Conservation (phyloP, 1,139 yeast species). For the Pneumocystis wakefieldiae region DNA sequence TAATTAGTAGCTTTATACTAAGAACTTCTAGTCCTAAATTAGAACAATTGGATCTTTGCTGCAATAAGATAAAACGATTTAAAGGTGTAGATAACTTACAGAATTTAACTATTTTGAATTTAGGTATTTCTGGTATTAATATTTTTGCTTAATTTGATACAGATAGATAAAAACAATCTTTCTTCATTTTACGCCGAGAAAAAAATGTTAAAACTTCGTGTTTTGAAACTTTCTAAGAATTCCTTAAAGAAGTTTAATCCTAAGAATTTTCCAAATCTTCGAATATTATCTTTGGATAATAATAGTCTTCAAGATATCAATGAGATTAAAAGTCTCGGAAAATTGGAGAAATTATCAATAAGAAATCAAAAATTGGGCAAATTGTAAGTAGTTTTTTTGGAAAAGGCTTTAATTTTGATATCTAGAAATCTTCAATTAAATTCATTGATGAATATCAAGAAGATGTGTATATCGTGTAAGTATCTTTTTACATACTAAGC, state of each 20-base stretch:
- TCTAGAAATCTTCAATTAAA: not conserved
- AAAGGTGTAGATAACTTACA: constrained; percentile 17
- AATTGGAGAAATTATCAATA: constrained; percentile 14
- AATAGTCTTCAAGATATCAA: constrained; percentile 15
- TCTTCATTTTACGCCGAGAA: constrained; percentile 5
- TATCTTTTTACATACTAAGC: constrained; percentile 15
- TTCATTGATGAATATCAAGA: constrained; percentile 2
- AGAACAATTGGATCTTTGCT: constrained; percentile 18
- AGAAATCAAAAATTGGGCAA: constrained; percentile 12
- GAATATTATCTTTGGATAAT: constrained; percentile 18
- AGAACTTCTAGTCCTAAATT: constrained; percentile 13
- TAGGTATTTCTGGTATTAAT: constrained; percentile 8
- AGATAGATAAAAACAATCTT: constrained; percentile 12
- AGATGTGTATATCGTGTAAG: constrained; percentile 5
- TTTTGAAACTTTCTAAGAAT: constrained; percentile 13
- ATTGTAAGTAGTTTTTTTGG: not conserved
- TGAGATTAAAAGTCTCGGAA: constrained; percentile 10
- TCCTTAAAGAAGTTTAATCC: constrained; percentile 11
- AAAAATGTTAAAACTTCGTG: constrained; percentile 13
- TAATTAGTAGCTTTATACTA: not conserved
- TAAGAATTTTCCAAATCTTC: constrained; percentile 15
- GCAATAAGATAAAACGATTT: constrained; percentile 18
- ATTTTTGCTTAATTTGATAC: not conserved
- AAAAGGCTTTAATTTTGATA: not conserved
- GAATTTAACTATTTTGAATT: constrained; percentile 12